Evolutionary conservation across 495 filamentous ascomycete genomes (phyloP), one percentile per base, ranked within the genome.

Genomic region (Paragyromitra xinjiangensis): DNA sequence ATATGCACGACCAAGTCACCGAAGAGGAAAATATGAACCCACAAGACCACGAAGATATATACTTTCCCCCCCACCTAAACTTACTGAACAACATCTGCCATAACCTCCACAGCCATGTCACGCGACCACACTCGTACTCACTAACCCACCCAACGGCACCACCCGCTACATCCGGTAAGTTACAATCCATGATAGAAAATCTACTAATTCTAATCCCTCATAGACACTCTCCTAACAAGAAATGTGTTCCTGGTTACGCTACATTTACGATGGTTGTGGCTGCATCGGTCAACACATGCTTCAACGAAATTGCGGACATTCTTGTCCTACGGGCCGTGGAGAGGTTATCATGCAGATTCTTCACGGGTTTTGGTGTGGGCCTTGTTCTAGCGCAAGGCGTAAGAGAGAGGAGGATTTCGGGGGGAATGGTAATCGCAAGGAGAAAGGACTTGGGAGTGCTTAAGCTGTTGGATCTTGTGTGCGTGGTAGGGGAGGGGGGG

Each of bases 221-320:
- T 34, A 71, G 68, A 24, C 56, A 9, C 29, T n/a, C 40, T 24
- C 14, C 8, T 8, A 3, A 53, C 19, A 55, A 53, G 40, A 69
- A 51, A 71, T 71, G 68, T 71, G 68, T 40, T 71, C 68, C 68
- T 71, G 68, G 68, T 19, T 62, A 44, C 68, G 68, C 11, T 71
- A 48, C 44, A 71, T 71, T 22, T 71, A 71, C 56, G 68, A 71
- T 8, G 68, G 68, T 3, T 71, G 68, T 11, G 68, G 68, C 44
- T 71, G 68, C n/a, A 51, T 71, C 44, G 56, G 68, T 5, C 68
- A 56, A 6, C 16, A 71, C 24, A 50, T 71, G 68, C 56, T 71
- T 5, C 68, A 62, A n/a, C 39, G 55, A n/a, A 37, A 8, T 24
- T 71, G 68, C 24, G 68, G 68, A 34, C 16, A 62, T 5, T 26